Evolutionary conservation across 306 rosid species (phyloP).

Genomic region (Cyclanthera cordifolia): DNA sequence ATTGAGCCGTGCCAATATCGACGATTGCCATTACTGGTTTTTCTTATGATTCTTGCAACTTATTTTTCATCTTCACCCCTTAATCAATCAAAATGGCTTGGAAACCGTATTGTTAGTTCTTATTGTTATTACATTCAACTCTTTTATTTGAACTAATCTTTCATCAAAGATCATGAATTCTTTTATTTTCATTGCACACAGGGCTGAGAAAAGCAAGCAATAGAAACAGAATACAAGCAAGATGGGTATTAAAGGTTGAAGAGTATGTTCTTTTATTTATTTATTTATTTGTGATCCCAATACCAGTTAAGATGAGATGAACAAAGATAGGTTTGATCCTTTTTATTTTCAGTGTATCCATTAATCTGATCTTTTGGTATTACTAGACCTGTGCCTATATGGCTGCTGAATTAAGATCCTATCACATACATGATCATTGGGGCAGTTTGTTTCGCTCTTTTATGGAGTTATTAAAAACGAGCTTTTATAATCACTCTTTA

Average conservation of each 20-base stretch:
- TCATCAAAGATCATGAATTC: neutral
- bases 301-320: neutral
- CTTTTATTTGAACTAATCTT: neutral
- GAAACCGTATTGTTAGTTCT: neutral
- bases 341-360: neutral
- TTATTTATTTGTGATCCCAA: neutral
- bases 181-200: neutral
- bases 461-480: too few species aligned
- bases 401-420: neutral
- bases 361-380: neutral
- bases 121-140: neutral
- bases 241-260: neutral
- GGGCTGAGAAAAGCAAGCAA: neutral
- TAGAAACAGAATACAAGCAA: neutral
- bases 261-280: neutral
- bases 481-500: too few species aligned
- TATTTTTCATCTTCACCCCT: too few species aligned
- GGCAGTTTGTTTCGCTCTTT: too few species aligned
- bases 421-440: neutral
- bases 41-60: too few species aligned
- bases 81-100: too few species aligned
- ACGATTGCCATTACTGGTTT: too few species aligned
- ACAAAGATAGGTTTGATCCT: neutral
- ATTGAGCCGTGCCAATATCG: slow-evolving; percentile 41
- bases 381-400: neutral